A percentile compares a stretch with the other conserved stretches of the same genome.
Evolutionary conservation across 2,329 filamentous ascomycete genomes (phyloP).

Genomic region (Basipetospora sp.): DNA sequence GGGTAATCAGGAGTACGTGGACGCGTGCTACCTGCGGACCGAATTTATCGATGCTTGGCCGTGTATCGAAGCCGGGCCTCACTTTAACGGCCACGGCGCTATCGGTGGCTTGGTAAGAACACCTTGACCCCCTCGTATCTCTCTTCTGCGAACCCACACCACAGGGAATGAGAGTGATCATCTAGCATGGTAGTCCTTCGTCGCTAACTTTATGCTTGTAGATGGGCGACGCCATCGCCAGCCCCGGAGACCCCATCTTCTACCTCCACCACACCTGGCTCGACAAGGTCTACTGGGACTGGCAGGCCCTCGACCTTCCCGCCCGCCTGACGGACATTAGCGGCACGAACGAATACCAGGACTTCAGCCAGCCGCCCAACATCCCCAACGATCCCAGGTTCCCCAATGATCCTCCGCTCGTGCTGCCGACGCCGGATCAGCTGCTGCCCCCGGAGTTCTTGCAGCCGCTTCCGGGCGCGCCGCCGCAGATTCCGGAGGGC

Average conservation of each 20-base stretch:
- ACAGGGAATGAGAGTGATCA: too few relatives aligned
- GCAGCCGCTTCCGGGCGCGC: not conserved
- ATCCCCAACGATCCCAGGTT: not conserved
- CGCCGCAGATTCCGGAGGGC: slow-evolving; percentile 1
- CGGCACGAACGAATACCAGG: slow-evolving; percentile 15
- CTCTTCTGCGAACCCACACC: too few relatives aligned
- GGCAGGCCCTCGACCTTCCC: slow-evolving; percentile 17
- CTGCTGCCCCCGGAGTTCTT: not conserved
- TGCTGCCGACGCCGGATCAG: not conserved
- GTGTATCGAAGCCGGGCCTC: slow-evolving; percentile 16
- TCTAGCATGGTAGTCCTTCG: too few relatives aligned
- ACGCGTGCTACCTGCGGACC: slow-evolving; percentile 9
- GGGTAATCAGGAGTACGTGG: not conserved
- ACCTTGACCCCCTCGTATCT: too few relatives aligned
- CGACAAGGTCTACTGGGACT: slow-evolving; percentile 16
- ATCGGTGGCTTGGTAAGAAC: slow-evolving; percentile 11
- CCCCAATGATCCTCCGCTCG: not conserved
- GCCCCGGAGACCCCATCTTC: slow-evolving; percentile 19
- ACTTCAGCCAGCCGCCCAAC: not conserved
- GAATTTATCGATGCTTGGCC: slow-evolving; percentile 16
- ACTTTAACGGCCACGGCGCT: slow-evolving; percentile 14
- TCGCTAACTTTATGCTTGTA: slow-evolving; percentile 6
- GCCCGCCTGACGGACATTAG: slow-evolving; percentile 16
- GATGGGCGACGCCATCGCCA: slow-evolving; percentile 13
- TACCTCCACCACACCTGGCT: slow-evolving; percentile 16